Base-by-base conservation (phyloP, 2,329 filamentous ascomycete species). In the Aspergillus jensenii region DNA sequence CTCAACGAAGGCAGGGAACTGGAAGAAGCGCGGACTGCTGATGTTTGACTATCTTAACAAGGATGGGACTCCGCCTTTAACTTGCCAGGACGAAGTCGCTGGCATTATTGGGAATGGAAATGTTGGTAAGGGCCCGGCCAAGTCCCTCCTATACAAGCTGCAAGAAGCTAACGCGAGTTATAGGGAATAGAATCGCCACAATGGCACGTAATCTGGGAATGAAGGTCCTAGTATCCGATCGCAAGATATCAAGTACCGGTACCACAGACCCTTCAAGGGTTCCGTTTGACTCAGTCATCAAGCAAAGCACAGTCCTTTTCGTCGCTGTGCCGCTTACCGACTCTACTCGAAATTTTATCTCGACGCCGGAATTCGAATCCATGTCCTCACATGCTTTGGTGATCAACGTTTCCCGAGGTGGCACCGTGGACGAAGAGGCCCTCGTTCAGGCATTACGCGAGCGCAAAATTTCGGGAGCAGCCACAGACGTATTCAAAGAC, bases 51-150 rank as follows among this genome's bases (percentile, higher is more conserved):
- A 53, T 39, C 58, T 64, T 47, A 67, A 63, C 27, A 62, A 54
- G 25, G 60, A 68, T 12, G 75, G 62, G 9, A 64, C 64, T 27
- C 74, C 77, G 23, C 79, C 79, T 43, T 62, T 81, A 61, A 79
- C 76, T 1, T 80, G 77, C 65, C 67, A 70, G 19, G 80, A 83
- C 56, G 81, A 83, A 67, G 74, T 77, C 3, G 65, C 81, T 61
- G 81, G 79, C 1, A 74, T 83, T 55, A 68, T 83, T 52, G 81
- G 81, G 1, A 82, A 82, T 66, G 81, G 81, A 1, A 71, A 72
- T 15, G 68, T 83, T 35, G 81, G 80, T 70, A 44, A 59, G 63
- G 60, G 11, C 17, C 19, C 25, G 4, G 9, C 17, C 44, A 19
- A 27, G 8, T 11, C 6, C 8, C 33, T 8, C 14, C 23, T 8